Evolutionary conservation across 345 rosid genomes (phyloP).

Genomic region (Camelina hispida): DNA sequence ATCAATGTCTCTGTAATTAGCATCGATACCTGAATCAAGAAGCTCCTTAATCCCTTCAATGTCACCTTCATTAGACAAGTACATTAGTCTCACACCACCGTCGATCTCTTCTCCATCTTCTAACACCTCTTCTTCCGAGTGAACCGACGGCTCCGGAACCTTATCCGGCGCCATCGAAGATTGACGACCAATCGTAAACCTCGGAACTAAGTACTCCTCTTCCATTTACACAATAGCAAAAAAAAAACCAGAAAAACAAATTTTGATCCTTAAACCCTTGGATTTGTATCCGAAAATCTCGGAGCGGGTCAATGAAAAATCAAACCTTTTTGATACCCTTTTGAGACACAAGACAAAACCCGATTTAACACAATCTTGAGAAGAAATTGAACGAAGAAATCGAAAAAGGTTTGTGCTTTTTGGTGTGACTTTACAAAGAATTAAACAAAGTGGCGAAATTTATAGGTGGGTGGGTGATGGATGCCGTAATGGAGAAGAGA

Average conservation of each 20-base stretch:
- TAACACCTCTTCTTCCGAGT: constrained; percentile 47
- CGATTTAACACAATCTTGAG: constrained; percentile 3
- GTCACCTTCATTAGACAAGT: constrained; percentile 71
- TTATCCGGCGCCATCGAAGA: constrained; percentile 72
- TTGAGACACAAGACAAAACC: constrained; percentile 14
- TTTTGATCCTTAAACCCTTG: constrained; percentile 19
- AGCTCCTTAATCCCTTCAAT: constrained; percentile 73
- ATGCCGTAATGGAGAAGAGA: constrained; percentile 40
- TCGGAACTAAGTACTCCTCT: constrained; percentile 48
- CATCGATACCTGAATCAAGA: constrained; percentile 67
- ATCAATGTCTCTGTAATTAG: constrained; percentile 85
- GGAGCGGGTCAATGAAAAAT: constrained; percentile 30
- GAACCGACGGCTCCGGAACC: constrained; percentile 49
- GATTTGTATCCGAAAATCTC: constrained; percentile 1
- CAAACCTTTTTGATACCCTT: constrained; percentile 12
- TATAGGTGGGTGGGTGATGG: constrained; percentile 25
- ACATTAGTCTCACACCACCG: constrained; percentile 72
- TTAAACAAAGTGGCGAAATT: constrained; percentile 13
- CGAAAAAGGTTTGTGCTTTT: neutral
- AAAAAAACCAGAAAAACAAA: neutral
- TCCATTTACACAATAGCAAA: constrained; percentile 51
- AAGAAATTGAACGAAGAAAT: constrained; percentile 10
- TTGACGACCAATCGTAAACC: constrained; percentile 63
- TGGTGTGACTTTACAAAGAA: neutral
- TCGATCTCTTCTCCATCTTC: constrained; percentile 54